Conservation (phyloP, 495 filamentous ascomycete genomes). For the Penicillium herquei region DNA sequence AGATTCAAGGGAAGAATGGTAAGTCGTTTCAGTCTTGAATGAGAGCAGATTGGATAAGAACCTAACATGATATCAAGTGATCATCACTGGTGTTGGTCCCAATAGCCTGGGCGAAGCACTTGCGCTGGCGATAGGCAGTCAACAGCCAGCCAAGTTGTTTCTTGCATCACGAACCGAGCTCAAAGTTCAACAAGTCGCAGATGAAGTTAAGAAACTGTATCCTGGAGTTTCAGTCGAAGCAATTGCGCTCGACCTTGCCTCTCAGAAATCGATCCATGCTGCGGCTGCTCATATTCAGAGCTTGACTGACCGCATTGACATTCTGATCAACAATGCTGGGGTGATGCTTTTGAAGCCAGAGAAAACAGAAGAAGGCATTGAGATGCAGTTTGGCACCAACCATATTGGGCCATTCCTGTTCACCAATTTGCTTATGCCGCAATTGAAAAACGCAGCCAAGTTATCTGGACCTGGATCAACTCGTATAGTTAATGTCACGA, state of each 20-base stretch:
- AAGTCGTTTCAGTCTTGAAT: background rate
- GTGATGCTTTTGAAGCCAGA: slow-evolving; percentile 54
- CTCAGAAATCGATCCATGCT: slow-evolving; percentile 14
- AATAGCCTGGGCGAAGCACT: slow-evolving; percentile 53
- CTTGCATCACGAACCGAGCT: slow-evolving; percentile 52
- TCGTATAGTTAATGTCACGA: slow-evolving; percentile 45
- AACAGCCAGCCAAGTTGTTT: slow-evolving; percentile 49
- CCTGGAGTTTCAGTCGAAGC: background rate
- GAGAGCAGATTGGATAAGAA: background rate
- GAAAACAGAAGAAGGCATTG: slow-evolving; percentile 61
- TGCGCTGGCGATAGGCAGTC: slow-evolving; percentile 52
- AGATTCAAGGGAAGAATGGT: slow-evolving; percentile 36
- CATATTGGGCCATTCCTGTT: slow-evolving; percentile 68
- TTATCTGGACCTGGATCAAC: slow-evolving; percentile 8
- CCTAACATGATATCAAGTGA: slow-evolving; percentile 21
- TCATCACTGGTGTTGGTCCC: slow-evolving; percentile 53
- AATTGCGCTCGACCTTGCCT: slow-evolving; percentile 16
- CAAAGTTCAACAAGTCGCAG: slow-evolving; percentile 48
- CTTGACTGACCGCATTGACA: slow-evolving; percentile 12
- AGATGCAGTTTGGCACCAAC: slow-evolving; percentile 71
- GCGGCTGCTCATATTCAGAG: slow-evolving; percentile 14
- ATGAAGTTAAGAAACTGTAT: slow-evolving; percentile 26
- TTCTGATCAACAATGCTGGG: slow-evolving; percentile 63
- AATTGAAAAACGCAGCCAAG: slow-evolving; percentile 49
- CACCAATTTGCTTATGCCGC: slow-evolving; percentile 59